Base-by-base conservation (phyloP, 2,329 filamentous ascomycete species). In the Hymenotorrendiella dingleyae region DNA sequence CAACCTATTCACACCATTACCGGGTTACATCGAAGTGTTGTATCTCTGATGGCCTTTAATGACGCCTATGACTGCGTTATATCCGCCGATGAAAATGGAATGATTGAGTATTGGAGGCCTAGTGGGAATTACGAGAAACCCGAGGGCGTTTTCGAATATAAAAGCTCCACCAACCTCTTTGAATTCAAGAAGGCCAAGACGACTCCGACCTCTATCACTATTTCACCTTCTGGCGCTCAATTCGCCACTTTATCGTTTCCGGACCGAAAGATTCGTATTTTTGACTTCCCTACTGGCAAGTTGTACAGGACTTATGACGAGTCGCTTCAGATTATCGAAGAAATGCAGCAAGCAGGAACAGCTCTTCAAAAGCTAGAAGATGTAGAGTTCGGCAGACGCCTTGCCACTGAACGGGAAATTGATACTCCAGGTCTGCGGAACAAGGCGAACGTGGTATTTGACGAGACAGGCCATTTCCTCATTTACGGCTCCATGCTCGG, bases 141-240 rank as follows among this genome's bases (percentile, higher is more conserved):
- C 0, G 82, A 89, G 54, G 88, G 80, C 40, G 89, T 98, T 14
- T 98, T 94, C 62, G 77, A 87, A 53, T 86, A 89, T 67, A 98
- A 98, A 67, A 94, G 88, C 60, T 83, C 86, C 1, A 98, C 93
- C 3, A 93, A 86, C 57, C 73, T 98, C 1, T 98, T 97, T 59
- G 91, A 95, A 40, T 97, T 98, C 69, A 97, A 94, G 60, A 97
- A 96, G 66, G 78, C 86, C 38, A 97, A 95, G 63, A 86, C 89
- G 0, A 77, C 84, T 1, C 90, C 91, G 0, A 79, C 82, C 4
- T 86, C 86, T 9, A 71, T 98, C 36, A 86, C 85, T 0, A 76
- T 98, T 35, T 96, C 93, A 0, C 89, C 90, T 0, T 84, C 84
- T 0, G 89, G 91, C 4, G 78, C 84, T 44, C 86, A 89, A 46